These are phyloP conservation scores for Cenchrus fungigraminus DNA, from an alignment of 176 grass and related monocot genomes.

Conservation along the genomic window DNA sequence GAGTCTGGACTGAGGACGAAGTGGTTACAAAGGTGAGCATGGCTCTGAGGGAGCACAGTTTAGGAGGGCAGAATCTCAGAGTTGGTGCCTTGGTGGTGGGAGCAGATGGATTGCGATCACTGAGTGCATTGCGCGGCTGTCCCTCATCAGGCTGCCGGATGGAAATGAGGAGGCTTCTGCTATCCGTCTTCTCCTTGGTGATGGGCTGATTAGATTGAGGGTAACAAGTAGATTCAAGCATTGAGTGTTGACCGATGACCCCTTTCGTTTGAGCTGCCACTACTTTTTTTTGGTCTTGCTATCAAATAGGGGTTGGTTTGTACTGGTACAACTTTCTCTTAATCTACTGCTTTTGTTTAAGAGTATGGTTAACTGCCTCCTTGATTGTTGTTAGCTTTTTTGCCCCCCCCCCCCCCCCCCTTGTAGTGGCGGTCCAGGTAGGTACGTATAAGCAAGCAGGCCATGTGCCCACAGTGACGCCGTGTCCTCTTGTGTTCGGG, in stretches of 20 bases:
- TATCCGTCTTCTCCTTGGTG: not conserved
- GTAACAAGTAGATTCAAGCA: not conserved
- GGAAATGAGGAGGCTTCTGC: not conserved
- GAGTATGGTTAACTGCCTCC: slow-evolving; percentile 29
- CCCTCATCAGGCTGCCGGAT: slow-evolving; percentile 6
- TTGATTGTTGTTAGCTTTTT: not conserved
- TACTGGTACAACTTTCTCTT: not conserved
- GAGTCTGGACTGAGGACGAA: slow-evolving; percentile 23
- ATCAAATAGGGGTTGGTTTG: not conserved
- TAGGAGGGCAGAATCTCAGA: slow-evolving; percentile 41
- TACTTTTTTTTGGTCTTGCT: not conserved
- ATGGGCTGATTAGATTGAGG: not conserved
- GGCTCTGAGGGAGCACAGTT: not conserved
- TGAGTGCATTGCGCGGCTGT: slow-evolving; percentile 21
- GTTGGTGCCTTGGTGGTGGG: slow-evolving; percentile 51
- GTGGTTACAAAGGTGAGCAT: slow-evolving; percentile 46
- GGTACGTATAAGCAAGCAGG: not conserved
- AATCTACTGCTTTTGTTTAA: not conserved
- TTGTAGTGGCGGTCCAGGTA: not conserved
- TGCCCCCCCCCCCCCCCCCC: too few species aligned
- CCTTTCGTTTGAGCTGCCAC: too few species aligned
- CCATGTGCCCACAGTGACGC: slow-evolving; percentile 27
- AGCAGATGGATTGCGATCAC: slow-evolving; percentile 29
- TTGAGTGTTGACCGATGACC: not conserved
- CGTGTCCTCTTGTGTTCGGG: slow-evolving; percentile 15